Base-by-base conservation (phyloP, 1,139 yeast genomes). In the Geotrichum bryndzae region DNA sequence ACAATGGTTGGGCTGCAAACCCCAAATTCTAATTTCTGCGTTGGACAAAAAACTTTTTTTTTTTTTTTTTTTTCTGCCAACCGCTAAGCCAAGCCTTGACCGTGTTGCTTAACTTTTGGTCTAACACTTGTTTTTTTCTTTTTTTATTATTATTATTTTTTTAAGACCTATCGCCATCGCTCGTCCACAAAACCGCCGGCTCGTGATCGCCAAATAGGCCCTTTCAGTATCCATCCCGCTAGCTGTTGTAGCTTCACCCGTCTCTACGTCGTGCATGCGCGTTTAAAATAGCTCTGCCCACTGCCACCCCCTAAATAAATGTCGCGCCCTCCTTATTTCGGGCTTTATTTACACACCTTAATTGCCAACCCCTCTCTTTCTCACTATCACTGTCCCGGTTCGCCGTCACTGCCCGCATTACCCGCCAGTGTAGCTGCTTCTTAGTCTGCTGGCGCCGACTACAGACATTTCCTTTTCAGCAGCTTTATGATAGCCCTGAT, bases 351-450 rank as follows among this genome's bases (percentile, higher is more conserved):
- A 41, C 22, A 41, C 48, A 41, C 48, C 23, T 41, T 41, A 41
- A 41, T 41, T 18, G 48, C 48, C 48, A 38, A 38, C 48, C n/a
- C 41, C 41, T 13, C 41, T 35, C 41, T 35, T 4, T 35, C 72
- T 61, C 53, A 2, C 33, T 8, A n/a, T 51, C 27, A 3, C 6
- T 13, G 33, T 4, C 29, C 3, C 3, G 33, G 4, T 29, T 29
- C 33, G 8, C 33, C 10, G 33, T 8, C 33, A 29, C 7, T 8
- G 33, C 10, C 10, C 10, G 33, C 33, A 29, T 29, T 29, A 4
- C 33, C 33, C 10, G 33, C 10, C 33, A 29, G 33, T 5, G 6
- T 38, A 38, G 45, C 45, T 38, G 18, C 45, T 38, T 38, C 22
- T 41, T 41, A 41, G 48, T 22, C 45, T 13, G 45, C 27, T 4